Percentiles rank a stretch among this genome's conserved stretches.
Evolutionary conservation across 768 basidiomycete species (phyloP).

Genomic region (Suillus subaureus): DNA sequence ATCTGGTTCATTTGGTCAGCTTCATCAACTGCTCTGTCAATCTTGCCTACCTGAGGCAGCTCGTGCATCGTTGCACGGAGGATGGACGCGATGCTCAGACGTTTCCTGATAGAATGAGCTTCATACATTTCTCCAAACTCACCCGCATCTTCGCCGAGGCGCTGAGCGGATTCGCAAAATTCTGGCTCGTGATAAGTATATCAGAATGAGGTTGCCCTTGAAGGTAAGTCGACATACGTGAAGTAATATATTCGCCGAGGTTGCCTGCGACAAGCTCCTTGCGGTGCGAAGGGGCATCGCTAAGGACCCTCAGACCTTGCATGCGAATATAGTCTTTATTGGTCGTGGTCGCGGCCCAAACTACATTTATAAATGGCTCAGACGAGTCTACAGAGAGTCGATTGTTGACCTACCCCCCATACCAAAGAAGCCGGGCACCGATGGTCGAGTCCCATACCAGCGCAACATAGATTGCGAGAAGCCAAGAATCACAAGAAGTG

Average conservation of each 20-base stretch:
- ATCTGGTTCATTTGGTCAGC: constrained; percentile 40
- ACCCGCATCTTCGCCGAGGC: constrained; percentile 42
- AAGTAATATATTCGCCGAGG: constrained; percentile 53
- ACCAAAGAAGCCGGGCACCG: constrained; percentile 12
- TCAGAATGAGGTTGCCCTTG: background rate
- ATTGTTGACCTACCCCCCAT: constrained; percentile 29
- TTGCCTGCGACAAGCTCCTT: constrained; percentile 76
- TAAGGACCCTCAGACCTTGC: constrained; percentile 63
- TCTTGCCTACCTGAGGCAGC: constrained; percentile 52
- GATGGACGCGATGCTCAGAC: constrained; percentile 37
- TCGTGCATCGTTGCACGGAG: constrained; percentile 57
- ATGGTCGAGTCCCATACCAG: constrained; percentile 27
- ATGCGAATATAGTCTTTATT: constrained; percentile 62
- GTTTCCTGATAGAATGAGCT: constrained; percentile 33
- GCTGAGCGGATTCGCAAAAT: constrained; percentile 27
- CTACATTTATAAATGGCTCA: constrained; percentile 22
- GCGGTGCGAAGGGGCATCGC: constrained; percentile 53
- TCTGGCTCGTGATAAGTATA: constrained; percentile 24
- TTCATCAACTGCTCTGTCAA: background rate
- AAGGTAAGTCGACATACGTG: constrained; percentile 41
- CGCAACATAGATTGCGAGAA: constrained; percentile 53
- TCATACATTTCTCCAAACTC: constrained; percentile 33
- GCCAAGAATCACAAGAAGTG: constrained; percentile 56
- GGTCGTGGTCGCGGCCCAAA: constrained; percentile 77
- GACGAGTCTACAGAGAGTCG: background rate